Percentiles rank a stretch among this genome's conserved stretches.
These are phyloP conservation scores for Phytophthora capsici DNA, from an alignment of 352 stramenopile species.

Conservation along the genomic window DNA sequence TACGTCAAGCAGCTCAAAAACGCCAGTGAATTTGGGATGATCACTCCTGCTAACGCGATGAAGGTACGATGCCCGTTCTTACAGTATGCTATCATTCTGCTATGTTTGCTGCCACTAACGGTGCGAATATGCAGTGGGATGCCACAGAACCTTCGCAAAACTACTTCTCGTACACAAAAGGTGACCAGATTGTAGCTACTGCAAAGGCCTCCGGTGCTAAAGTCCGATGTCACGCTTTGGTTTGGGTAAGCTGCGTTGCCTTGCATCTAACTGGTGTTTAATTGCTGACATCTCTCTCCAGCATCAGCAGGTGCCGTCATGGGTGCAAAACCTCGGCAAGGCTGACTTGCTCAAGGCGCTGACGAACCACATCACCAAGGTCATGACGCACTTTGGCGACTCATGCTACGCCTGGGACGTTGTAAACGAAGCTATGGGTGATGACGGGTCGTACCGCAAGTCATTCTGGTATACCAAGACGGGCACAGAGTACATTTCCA, in stretches of 20 bases:
- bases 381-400: constrained; percentile 35
- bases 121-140: constrained; percentile 16
- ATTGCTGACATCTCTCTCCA: constrained; percentile 1
- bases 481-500: constrained; percentile 29
- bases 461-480: constrained; percentile 38
- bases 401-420: constrained; percentile 26
- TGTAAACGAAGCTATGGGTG: constrained; percentile 24
- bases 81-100: neutral
- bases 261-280: neutral
- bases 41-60: constrained; percentile 31
- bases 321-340: constrained; percentile 27
- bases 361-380: constrained; percentile 29
- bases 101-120: neutral
- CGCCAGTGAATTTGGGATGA: constrained; percentile 24
- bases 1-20: constrained; percentile 23
- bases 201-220: constrained; percentile 19
- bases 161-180: constrained; percentile 18
- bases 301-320: constrained; percentile 28
- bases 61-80: constrained; percentile 11
- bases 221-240: constrained; percentile 24
- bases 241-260: constrained; percentile 16
- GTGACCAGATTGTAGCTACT: constrained; percentile 22
- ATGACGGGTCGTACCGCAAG: constrained; percentile 27
- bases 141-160: constrained; percentile 21
- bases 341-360: constrained; percentile 26